Base-by-base conservation (phyloP, 768 basidiomycete genomes). In the Macrocybe gigantea region DNA sequence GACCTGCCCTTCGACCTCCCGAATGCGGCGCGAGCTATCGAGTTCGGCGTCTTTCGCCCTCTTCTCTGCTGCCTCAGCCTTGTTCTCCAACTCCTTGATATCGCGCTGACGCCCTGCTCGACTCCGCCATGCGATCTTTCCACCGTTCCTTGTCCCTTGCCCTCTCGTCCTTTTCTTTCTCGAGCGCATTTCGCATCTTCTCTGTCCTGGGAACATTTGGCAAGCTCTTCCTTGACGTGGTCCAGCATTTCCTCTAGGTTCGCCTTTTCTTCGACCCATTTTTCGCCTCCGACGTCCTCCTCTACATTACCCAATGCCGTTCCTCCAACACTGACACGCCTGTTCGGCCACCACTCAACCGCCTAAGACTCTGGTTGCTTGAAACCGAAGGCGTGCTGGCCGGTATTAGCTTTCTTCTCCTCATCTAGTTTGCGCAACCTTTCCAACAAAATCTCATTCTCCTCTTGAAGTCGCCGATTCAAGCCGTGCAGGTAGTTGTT, bases 401-500 rank as follows among this genome's bases (percentile, higher is more conserved):
- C 14, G 10, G 43, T 43, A 5, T 54, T 43, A 9, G 53, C 49
- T 29, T 56, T 63, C 50, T 69, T 64, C n/a, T 67, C 70, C 47
- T 79, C 84, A 55, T 82, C 84, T 44, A 79, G 60, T 48, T 62
- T 71, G 49, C 65, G 68, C 15, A 90, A 56, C 48, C 77, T 71
- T 41, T 75, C 74, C 5, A 81, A 61, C 6, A 93, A 70, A 9
- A 58, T 64, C 59, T 89, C 77, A 60, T 93, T 94, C 69, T 95
- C 93, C 61, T 92, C 87, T 55, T 89, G 86, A 47, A 95, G 61
- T 47, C 85, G 75, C 38, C 83, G 71, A 63, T 95, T 95, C 44
- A 95, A 70, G 7, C 85, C 83, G 64, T 94, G 89, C 58, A 95
- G 64, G 62, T 95, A 94, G 8, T 76, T 73, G 51, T 95, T 94